Percentiles rank a stretch among this genome's conserved stretches.
Conservation (phyloP, 495 filamentous ascomycete species). For the Podospora appendiculata region DNA sequence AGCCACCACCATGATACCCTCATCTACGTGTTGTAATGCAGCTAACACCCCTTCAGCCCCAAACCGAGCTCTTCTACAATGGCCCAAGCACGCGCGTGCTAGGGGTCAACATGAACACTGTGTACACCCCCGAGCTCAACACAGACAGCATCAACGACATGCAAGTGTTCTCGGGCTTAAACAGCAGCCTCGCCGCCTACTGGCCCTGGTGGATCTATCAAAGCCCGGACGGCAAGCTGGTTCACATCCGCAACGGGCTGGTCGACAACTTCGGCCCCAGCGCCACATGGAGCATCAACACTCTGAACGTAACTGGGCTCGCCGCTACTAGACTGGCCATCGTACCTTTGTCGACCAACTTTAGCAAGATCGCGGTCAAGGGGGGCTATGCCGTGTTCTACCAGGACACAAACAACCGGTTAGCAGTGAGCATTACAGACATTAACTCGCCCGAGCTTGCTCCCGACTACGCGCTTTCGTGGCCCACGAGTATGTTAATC, state of each 20-base stretch:
- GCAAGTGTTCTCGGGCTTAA: not conserved
- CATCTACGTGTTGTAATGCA: no score
- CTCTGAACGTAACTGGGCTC: slow-evolving; percentile 1
- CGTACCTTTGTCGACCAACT: slow-evolving; percentile 8
- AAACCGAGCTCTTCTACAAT: slow-evolving; percentile 12
- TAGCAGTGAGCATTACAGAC: slow-evolving; percentile 4
- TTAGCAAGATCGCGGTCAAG: slow-evolving; percentile 1
- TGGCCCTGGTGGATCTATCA: slow-evolving; percentile 15
- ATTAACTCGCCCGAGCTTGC: not conserved
- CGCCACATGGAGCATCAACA: slow-evolving; percentile 1
- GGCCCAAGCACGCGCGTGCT: slow-evolving; percentile 1
- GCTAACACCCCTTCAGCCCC: slow-evolving; percentile 4
- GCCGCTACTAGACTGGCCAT: slow-evolving; percentile 3
- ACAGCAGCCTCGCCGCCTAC: slow-evolving; percentile 9
- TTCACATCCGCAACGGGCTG: slow-evolving; percentile 7
- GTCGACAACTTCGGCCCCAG: not conserved
- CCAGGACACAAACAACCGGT: not conserved
- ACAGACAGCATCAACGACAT: slow-evolving; percentile 6
- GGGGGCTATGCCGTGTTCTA: slow-evolving; percentile 17
- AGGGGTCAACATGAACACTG: slow-evolving; percentile 8
- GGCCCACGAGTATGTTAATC: not conserved
- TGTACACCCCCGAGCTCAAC: not conserved
- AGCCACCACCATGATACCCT: not conserved
- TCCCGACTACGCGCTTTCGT: not conserved
- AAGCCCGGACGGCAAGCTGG: not conserved